Base-by-base conservation (phyloP, 1,284 basidiomycete species). In the Leccinum idahoense region DNA sequence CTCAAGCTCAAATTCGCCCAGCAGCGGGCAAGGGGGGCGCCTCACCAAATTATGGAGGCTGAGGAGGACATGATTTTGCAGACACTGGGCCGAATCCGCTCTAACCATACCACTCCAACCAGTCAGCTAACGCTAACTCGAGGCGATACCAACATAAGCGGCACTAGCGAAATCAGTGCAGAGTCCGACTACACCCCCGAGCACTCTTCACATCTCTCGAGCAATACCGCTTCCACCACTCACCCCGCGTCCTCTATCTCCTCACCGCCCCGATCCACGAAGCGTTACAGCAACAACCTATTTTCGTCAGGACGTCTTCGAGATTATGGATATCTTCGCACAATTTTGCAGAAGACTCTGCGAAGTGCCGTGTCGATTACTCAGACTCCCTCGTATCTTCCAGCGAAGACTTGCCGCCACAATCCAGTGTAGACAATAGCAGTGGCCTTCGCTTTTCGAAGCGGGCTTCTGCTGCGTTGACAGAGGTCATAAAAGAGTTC, bases 31-130 rank as follows among this genome's bases (percentile, higher is more conserved):
- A 81, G 83, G 67, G 89, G 89, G 11, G 81, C 80, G 18, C 79
- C 81, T 65, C 82, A 87, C 69, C 85, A 85, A 64, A 83, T 93
- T 56, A 83, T 87, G 57, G 88, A 91, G 75, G 88, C 87, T 70
- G 91, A 93, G 72, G 89, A 92, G 77, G 86, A 89, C 65, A 90
- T 93, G 85, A 81, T 93, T 67, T 76, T 93, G 62, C 87, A 89
- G 75, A 87, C 86, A 35, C 77, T 93, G 60, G 84, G 85, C 53
- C 76, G 80, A 61, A 78, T 89, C 53, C 85, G 85, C 64, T 77
- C 82, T 18, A 81, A 67, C 66, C 73, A 73, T 63, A 63, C 72
- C 55, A 64, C 70, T 18, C 70, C 75, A 3, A 66, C 70, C 37
- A 71, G 65, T 57, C 77, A 74, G 60, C 72, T 72, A 58, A 70